These are phyloP conservation scores for Pyrenopolyporus hunteri DNA, from an alignment of 495 filamentous ascomycete species.

Conservation along the genomic window DNA sequence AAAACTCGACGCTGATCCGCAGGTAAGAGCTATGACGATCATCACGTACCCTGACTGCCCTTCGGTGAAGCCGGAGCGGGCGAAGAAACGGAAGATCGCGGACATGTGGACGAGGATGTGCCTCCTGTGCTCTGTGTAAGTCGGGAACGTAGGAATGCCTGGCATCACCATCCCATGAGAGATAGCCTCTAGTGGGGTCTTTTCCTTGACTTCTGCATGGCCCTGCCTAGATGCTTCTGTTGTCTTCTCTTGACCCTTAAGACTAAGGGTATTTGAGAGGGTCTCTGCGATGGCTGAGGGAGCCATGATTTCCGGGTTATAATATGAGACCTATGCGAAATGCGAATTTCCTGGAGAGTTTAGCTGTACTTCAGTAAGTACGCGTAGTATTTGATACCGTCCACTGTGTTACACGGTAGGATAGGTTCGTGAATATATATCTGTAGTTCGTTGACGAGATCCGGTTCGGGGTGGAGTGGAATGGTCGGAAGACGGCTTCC, in stretches of 20 bases:
- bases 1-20: no score
- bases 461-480: no score
- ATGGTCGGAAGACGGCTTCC: no score
- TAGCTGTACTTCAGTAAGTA: no score
- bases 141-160: slow-evolving; percentile 56
- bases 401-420: no score
- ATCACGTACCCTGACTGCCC: slow-evolving; percentile 58
- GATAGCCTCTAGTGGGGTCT: slow-evolving; percentile 38
- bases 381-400: no score
- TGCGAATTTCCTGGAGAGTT: no score
- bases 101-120: slow-evolving; percentile 65
- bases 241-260: slow-evolving; percentile 17
- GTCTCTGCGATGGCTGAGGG: slow-evolving; percentile 38
- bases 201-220: slow-evolving; percentile 13
- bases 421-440: no score
- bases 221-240: background rate
- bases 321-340: background rate
- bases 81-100: slow-evolving; percentile 64
- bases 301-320: slow-evolving; percentile 26
- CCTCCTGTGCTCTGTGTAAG: slow-evolving; percentile 48
- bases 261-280: slow-evolving; percentile 9
- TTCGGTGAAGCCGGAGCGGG: slow-evolving; percentile 65
- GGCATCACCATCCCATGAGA: slow-evolving; percentile 41
- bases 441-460: no score
- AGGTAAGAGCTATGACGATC: background rate